Evolutionary conservation across 2,329 filamentous ascomycete species (phyloP).

Genomic region (Microcyclosporella mali): DNA sequence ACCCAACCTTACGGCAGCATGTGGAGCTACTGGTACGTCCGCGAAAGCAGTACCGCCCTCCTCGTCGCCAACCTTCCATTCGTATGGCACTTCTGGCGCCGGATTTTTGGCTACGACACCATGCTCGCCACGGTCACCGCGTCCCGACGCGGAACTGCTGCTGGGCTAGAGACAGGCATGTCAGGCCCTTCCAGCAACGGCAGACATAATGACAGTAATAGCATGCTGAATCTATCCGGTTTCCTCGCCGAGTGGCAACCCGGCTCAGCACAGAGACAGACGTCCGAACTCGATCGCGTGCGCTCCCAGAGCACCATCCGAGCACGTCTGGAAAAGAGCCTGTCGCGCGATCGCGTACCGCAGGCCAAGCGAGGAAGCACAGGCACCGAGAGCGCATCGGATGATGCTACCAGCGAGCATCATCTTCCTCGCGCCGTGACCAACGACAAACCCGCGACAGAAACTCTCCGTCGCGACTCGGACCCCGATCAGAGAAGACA

Average conservation of each 20-base stretch:
- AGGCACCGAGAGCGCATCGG: no score
- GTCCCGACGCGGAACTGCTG: neutral
- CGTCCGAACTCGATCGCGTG: no score
- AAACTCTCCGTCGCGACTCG: constrained; percentile 3
- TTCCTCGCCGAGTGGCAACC: constrained; percentile 7
- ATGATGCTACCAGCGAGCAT: neutral
- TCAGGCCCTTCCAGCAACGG: neutral
- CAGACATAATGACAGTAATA: constrained; percentile 5
- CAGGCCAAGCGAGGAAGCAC: no score
- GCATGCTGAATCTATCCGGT: constrained; percentile 7
- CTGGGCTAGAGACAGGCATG: constrained; percentile 1
- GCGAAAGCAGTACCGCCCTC: constrained; percentile 54
- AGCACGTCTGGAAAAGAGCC: no score
- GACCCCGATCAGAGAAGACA: neutral
- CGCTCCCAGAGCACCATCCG: no score
- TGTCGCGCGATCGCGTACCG: no score
- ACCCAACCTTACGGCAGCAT: constrained; percentile 49
- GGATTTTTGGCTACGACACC: constrained; percentile 29
- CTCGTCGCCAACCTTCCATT: constrained; percentile 57
- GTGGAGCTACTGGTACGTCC: constrained; percentile 57
- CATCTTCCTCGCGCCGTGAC: neutral
- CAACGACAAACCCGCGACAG: constrained; percentile 1
- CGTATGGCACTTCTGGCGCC: constrained; percentile 51
- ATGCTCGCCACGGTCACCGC: constrained; percentile 3
- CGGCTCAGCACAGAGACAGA: no score